Base-by-base conservation (phyloP, 139 green algal species). In the Chlamydomonas sp. region DNA sequence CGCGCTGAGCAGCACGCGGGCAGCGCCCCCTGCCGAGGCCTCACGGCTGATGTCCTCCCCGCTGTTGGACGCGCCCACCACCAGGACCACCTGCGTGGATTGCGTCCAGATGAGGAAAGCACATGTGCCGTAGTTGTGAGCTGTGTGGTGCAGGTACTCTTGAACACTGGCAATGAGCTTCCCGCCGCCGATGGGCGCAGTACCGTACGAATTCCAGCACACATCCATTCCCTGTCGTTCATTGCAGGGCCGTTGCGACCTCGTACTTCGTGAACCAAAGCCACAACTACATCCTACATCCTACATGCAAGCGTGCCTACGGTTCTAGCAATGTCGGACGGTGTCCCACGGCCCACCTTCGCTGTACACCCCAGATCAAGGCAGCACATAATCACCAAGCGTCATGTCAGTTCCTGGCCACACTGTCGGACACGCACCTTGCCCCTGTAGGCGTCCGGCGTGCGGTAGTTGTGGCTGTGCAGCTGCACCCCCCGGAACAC, bases 381-480 rank as follows among this genome's bases (percentile, higher is more conserved):
- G 31, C 31, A 49, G 31, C 31, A 49, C 31, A 49, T 49, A 49
- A 49, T 49, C 31, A 49, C 31, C 31, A 49, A 49, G 31, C 31
- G 31, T 49, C 31, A 49, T 49, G 31, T 49, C 31, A 49, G 31
- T 49, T 49, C 31, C 31, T 49, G 31, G 31, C 31, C 31, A 49
- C 31, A 49, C 31, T 49, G 31, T 49, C 31, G 31, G 31, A 49
- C 31, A 63, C 90, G 3, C 63, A 92, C 90, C 87, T 93, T 88
- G 16, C 89, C 95, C 3, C 15, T 60, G 79, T 96, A 97, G 5
- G 20, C 67, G 4, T 93, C 89, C 10, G 92, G 89, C 8, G 58
- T 49, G 2, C 96, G 89, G 90, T 97, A 96, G 83, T 95, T 95
- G 85, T 96, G 94, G 75, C 83, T 92, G 91, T 98, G 96, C 87